Percentiles rank a stretch among this genome's conserved stretches.
These are phyloP conservation scores for Meyerozyma carpophila DNA, from an alignment of 1,139 yeast genomes.

Conservation along the genomic window DNA sequence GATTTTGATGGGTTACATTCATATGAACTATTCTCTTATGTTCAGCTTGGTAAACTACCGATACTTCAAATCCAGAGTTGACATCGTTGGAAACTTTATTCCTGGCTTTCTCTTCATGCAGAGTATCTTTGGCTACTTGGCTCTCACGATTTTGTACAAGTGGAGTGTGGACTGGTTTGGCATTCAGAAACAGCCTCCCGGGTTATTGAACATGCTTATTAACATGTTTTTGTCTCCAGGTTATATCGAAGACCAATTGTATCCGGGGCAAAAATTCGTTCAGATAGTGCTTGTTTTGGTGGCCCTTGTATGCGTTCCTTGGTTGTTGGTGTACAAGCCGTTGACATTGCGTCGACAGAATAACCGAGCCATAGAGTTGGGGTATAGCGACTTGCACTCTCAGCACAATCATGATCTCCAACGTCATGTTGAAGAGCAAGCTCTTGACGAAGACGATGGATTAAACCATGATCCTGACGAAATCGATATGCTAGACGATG, in stretches of 20 bases:
- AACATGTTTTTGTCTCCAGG: conserved; percentile 97
- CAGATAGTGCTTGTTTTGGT: conserved; percentile 69
- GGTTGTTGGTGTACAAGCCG: conserved; percentile 90
- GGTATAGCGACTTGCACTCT: conserved; percentile 32
- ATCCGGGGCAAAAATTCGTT: conserved; percentile 76
- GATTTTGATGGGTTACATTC: conserved; percentile 88
- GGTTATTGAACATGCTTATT: conserved; percentile 88
- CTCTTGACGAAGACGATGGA: conserved; percentile 22
- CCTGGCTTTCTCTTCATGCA: conserved; percentile 96
- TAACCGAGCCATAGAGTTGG: conserved; percentile 22
- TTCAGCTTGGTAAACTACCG: conserved; percentile 80
- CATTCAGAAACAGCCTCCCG: conserved; percentile 76
- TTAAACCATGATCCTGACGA: conserved; percentile 17
- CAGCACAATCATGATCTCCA: conserved; percentile 24
- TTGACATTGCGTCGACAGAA: conserved; percentile 42
- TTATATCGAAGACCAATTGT: conserved; percentile 71
- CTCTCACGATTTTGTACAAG: conserved; percentile 80
- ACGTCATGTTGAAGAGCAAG: conserved; percentile 25
- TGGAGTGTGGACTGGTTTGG: conserved; percentile 94
- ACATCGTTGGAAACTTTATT: conserved; percentile 85
- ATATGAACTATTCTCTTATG: conserved; percentile 86
- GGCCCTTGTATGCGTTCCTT: conserved; percentile 90
- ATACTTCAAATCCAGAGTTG: conserved; percentile 71
- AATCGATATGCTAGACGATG: conserved; percentile 18
- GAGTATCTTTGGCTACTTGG: conserved; percentile 87